Conservation (phyloP, 202 grass and related monocot species). For the Zoysia matrella region DNA sequence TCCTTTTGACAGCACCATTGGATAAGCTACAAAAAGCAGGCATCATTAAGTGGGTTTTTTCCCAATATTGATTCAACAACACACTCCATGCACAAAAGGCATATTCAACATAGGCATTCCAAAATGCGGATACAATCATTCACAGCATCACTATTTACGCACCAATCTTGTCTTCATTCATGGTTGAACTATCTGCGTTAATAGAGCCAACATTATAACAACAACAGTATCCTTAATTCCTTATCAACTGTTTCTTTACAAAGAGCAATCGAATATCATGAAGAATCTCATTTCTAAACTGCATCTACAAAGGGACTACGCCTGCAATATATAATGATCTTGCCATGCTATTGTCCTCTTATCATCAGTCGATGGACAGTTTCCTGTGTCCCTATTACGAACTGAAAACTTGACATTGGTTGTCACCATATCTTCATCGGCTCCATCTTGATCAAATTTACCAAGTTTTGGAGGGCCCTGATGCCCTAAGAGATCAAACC, state of each 20-base stretch:
- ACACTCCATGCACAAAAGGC: background rate
- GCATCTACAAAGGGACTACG: conserved; percentile 36
- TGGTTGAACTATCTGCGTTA: conserved; percentile 11
- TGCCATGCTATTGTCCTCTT: conserved; percentile 77
- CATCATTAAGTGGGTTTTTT: background rate
- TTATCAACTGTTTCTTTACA: conserved; percentile 48
- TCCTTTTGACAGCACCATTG: no score
- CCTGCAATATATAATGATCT: conserved; percentile 64
- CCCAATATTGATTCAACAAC: background rate
- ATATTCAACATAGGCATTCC: background rate
- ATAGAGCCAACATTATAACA: conserved; percentile 1
- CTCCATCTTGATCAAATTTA: conserved; percentile 15
- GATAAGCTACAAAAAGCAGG: no score
- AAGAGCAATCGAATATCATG: conserved; percentile 19
- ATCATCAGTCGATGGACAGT: conserved; percentile 51
- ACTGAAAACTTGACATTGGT: conserved; percentile 37
- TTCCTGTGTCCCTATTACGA: conserved; percentile 65
- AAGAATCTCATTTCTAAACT: conserved; percentile 4
- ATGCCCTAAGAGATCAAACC: conserved; percentile 35
- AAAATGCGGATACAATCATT: conserved; percentile 4
- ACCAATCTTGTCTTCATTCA: background rate
- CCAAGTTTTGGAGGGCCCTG: conserved; percentile 20
- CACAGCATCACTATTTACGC: conserved; percentile 1
- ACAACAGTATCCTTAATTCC: conserved; percentile 25
- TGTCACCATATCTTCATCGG: conserved; percentile 46